Base-by-base conservation (phyloP, 139 green algal genomes). In the Pleodorina starrii region DNA sequence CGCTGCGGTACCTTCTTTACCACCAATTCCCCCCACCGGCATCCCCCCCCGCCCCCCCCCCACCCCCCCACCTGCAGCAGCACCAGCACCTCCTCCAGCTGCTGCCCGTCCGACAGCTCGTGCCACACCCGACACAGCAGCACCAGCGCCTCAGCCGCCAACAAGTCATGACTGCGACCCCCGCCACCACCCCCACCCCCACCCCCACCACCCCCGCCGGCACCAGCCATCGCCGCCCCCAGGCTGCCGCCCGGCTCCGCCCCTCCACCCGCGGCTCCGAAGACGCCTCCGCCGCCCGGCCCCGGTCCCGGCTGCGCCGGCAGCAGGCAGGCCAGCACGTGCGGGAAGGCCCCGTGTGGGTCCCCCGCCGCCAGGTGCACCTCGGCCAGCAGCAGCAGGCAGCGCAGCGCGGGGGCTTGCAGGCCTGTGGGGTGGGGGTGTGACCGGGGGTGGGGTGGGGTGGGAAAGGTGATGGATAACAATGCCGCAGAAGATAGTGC, bases 371-470 rank as follows among this genome's bases (percentile, higher is more conserved):
- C 81, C 9, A 87, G 60, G 72, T 95, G 89, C 10, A 92, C 84
- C 38, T 90, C 89, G 9, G 80, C 93, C 86, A 96, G 66, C 66
- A 95, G 88, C 82, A 96, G 81, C 81, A 96, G 88, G 72, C 91
- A 78, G 66, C 89, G 84, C 27, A 93, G 50, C 17, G 84, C 77
- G 32, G 90, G 81, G 29, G 88, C 69, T 46, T 94, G 87, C 57
- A 89, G 51, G 35, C 78, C 74, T 82, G 73, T 17, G 46, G 32
- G 51, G 16, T 35, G 36, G 68, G 6, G 68, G 36, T n/a, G n/a
- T n/a, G n/a, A n/a, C n/a, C n/a, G n/a, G n/a, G n/a, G n/a, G n/a
- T n/a, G n/a, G n/a, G n/a, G n/a, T n/a, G n/a, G n/a, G n/a, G n/a
- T n/a, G n/a, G n/a, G n/a, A n/a, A n/a, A n/a, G n/a, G n/a, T n/a